phyloP scores from a whole-genome alignment of 1,284 basidiomycete genomes.

The Ganoderma multipileum region DNA sequence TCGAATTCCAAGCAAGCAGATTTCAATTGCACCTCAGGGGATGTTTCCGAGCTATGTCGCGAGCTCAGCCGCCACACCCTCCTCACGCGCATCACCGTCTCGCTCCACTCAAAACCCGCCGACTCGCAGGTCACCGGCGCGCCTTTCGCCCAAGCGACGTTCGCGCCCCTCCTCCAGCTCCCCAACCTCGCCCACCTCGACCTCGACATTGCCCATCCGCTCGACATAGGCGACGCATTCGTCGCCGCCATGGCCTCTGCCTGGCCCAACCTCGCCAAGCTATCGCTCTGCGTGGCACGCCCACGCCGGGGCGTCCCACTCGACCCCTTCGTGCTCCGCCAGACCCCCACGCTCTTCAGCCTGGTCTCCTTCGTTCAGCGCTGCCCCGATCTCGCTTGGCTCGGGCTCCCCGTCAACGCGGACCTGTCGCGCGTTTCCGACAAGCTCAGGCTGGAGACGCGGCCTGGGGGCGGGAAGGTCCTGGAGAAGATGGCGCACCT shows the following conservation, averaged over 20 bases:
- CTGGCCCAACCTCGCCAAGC: constrained; percentile 4
- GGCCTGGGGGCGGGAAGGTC: not conserved
- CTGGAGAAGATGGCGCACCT: not conserved
- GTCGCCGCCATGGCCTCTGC: constrained; percentile 9
- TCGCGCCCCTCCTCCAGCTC: not conserved
- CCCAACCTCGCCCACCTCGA: not conserved
- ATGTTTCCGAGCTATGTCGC: not conserved
- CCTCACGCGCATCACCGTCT: not conserved
- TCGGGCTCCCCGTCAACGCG: not conserved
- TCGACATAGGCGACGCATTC: constrained; percentile 5
- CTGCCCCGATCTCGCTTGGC: not conserved
- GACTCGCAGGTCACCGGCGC: not conserved
- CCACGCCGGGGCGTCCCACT: not conserved
- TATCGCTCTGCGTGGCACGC: not conserved
- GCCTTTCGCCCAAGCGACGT: not conserved
- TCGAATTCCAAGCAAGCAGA: too few species aligned
- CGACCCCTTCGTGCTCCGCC: not conserved
- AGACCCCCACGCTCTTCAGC: not conserved
- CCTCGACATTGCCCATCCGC: not conserved
- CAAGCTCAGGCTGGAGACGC: not conserved
- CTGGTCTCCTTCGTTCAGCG: not conserved
- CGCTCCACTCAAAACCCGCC: not conserved
- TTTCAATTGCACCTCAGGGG: too few species aligned
- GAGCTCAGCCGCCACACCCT: not conserved
- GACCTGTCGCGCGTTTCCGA: not conserved